Conservation (phyloP, 805 yeast species). For the Lachancea nothofagi region DNA sequence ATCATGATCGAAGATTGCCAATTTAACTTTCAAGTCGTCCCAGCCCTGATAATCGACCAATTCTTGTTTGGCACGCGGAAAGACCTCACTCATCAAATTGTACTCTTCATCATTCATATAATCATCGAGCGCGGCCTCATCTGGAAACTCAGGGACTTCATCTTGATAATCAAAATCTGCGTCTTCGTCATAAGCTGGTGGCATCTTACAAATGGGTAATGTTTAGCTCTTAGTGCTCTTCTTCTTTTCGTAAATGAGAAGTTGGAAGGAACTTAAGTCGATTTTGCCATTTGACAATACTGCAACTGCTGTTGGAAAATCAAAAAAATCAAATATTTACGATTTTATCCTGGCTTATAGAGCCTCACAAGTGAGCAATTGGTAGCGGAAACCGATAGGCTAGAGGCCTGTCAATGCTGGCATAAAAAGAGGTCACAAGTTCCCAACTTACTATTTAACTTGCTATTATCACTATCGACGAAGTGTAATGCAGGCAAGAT, state of each 20-base stretch:
- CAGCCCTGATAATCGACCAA: conserved; percentile 40
- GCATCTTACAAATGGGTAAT: conserved; percentile 4
- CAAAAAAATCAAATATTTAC: too few relatives aligned
- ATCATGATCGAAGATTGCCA: conserved; percentile 47
- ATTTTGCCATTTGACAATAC: too few relatives aligned
- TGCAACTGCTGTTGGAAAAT: too few relatives aligned
- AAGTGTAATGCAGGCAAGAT: too few relatives aligned
- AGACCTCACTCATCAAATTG: conserved; percentile 38
- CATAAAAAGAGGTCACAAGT: too few relatives aligned
- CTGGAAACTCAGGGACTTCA: conserved; percentile 31
- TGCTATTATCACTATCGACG: too few relatives aligned
- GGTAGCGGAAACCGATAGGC: too few relatives aligned
- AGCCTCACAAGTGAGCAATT: too few relatives aligned
- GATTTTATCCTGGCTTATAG: too few relatives aligned
- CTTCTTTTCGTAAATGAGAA: neutral
- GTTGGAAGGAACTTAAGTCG: too few relatives aligned
- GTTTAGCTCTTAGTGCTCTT: neutral
- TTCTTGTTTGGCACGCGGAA: conserved; percentile 40
- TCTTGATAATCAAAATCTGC: conserved; percentile 29
- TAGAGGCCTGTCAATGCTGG: too few relatives aligned
- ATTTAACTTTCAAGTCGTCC: conserved; percentile 42
- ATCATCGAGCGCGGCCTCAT: conserved; percentile 37
- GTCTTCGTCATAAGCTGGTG: conserved; percentile 17
- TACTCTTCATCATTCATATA: conserved; percentile 35
- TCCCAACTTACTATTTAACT: too few relatives aligned